Evolutionary conservation across 139 green algal species (phyloP).

Genomic region (Eudorina sp.): DNA sequence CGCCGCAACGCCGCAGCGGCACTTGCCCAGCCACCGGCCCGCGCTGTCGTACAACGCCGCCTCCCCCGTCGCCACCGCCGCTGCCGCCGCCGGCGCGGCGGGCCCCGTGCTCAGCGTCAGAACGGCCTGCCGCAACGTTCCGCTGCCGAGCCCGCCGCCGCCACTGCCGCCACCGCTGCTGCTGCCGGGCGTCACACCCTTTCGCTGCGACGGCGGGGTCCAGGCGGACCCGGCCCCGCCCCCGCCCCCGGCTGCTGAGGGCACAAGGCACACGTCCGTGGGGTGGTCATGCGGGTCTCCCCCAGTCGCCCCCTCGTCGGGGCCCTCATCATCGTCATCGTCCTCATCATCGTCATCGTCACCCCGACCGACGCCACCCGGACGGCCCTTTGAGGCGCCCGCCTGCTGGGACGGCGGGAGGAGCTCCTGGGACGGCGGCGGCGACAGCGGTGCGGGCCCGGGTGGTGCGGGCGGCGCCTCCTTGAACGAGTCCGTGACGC

Average conservation of each 20-base stretch:
- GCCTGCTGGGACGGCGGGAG: background rate
- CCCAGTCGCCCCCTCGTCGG: too few species aligned
- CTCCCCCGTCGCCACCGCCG: background rate
- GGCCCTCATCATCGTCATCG: too few species aligned
- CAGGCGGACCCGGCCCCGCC: too few species aligned
- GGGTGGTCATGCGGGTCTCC: too few species aligned
- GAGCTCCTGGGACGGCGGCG: slow-evolving; percentile 1
- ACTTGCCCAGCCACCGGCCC: slow-evolving; percentile 29
- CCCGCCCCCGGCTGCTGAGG: too few species aligned
- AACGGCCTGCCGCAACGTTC: slow-evolving; percentile 26
- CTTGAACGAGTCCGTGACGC: slow-evolving; percentile 51
- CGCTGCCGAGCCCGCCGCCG: background rate
- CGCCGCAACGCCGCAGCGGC: slow-evolving; percentile 43
- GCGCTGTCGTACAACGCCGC: slow-evolving; percentile 10
- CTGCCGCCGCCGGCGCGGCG: background rate
- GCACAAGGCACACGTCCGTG: too few species aligned
- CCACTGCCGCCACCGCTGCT: background rate
- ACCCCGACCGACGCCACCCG: too few species aligned
- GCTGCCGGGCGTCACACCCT: too few species aligned
- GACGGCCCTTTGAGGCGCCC: too few species aligned
- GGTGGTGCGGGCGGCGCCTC: background rate
- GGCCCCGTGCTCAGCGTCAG: background rate
- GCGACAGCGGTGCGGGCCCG: background rate
- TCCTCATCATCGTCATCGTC: too few species aligned
- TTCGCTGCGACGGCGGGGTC: too few species aligned